Percentiles rank a stretch among this genome's conserved stretches.
Evolutionary conservation across 2,329 filamentous ascomycete genomes (phyloP).

Genomic region (Pezicula rhizophila): DNA sequence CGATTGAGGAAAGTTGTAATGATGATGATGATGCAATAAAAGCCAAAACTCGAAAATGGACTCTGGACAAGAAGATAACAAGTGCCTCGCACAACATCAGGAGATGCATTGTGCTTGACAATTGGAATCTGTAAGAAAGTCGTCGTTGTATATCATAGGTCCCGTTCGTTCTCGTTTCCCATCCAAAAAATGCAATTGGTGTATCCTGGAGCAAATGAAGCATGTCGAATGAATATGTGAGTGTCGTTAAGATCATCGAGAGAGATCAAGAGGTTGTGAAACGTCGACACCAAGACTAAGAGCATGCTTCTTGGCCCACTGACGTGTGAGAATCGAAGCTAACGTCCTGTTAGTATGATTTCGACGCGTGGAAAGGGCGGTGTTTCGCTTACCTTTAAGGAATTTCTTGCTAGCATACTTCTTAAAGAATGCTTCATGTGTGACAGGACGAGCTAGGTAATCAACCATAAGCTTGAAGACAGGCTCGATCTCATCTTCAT

Average conservation of each 20-base stretch:
- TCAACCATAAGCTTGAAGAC: slow-evolving; percentile 94
- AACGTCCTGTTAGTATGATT: slow-evolving; percentile 20
- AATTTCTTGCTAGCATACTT: slow-evolving; percentile 99
- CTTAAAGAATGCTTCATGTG: slow-evolving; percentile 98
- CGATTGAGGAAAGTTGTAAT: not conserved
- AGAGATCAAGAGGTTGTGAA: slow-evolving; percentile 23
- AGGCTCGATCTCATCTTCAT: slow-evolving; percentile 85
- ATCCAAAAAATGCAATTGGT: slow-evolving; percentile 27
- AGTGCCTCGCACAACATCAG: not conserved
- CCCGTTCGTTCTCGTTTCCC: slow-evolving; percentile 22
- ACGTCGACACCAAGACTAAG: slow-evolving; percentile 45
- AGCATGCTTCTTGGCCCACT: slow-evolving; percentile 85
- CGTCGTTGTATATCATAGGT: slow-evolving; percentile 4
- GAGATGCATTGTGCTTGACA: not conserved
- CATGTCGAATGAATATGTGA: slow-evolving; percentile 19
- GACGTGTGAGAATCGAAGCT: slow-evolving; percentile 87
- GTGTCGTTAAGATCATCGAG: slow-evolving; percentile 18
- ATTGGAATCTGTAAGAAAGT: not conserved
- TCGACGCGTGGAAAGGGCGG: not conserved
- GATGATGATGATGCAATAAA: not conserved
- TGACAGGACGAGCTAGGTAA: slow-evolving; percentile 83
- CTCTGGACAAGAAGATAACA: not conserved
- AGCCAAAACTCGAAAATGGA: slow-evolving; percentile 1
- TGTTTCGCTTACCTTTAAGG: slow-evolving; percentile 70
- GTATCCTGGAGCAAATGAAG: slow-evolving; percentile 21